These are phyloP conservation scores for Rubus idaeus DNA, from an alignment of 306 rosid genomes.

Conservation along the genomic window DNA sequence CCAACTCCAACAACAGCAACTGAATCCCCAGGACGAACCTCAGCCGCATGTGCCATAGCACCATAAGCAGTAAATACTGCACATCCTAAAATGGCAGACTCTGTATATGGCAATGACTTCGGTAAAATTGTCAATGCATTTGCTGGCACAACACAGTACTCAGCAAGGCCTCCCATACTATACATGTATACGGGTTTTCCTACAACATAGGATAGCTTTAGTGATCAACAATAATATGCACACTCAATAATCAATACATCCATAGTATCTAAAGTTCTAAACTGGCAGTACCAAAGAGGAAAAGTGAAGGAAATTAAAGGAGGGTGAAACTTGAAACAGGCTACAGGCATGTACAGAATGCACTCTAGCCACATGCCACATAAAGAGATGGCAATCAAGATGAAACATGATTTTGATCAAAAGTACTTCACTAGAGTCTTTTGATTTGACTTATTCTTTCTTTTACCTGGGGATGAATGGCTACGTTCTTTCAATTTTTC, in stretches of 20 bases:
- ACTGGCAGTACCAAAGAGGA: background rate
- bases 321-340: background rate
- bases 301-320: conserved; percentile 1
- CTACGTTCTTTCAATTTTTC: background rate
- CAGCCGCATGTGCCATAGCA: conserved; percentile 97
- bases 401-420: background rate
- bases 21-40: conserved; percentile 91
- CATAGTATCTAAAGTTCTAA: background rate
- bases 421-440: background rate
- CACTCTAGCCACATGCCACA: background rate
- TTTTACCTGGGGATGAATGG: background rate
- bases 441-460: background rate
- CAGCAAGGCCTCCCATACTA: conserved; percentile 99
- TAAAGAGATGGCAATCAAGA: background rate
- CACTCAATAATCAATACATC: background rate
- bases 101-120: conserved; percentile 68
- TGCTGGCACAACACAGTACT: conserved; percentile 93
- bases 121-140: conserved; percentile 72
- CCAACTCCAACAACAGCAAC: conserved; percentile 93
- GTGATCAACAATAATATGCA: conserved; percentile 18
- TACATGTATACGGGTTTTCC: conserved; percentile 88
- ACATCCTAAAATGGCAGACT: conserved; percentile 93
- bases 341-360: background rate
- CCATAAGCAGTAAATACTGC: conserved; percentile 99
- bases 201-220: conserved; percentile 29